Conservation (phyloP, 2,329 filamentous ascomycete genomes). For the Stromatinia cepivora region DNA sequence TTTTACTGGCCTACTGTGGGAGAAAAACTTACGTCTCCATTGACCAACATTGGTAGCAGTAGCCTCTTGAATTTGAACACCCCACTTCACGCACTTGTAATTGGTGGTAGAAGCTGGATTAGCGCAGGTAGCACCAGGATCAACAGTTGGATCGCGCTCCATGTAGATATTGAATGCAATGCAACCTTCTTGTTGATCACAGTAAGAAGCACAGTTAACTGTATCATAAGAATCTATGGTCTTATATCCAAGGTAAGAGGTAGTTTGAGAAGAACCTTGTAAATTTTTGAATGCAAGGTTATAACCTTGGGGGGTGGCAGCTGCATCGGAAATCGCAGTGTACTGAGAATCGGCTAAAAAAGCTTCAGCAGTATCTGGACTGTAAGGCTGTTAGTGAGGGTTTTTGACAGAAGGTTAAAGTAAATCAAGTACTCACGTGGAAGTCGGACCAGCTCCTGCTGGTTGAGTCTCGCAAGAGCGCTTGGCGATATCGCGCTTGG, state of each 20-base stretch:
- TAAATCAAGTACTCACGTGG: background rate
- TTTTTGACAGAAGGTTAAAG: fast-evolving
- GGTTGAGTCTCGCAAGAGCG: slow-evolving; percentile 5
- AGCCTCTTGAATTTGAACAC: slow-evolving; percentile 35
- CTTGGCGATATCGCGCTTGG: background rate
- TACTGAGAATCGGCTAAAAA: slow-evolving; percentile 9
- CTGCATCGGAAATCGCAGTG: background rate
- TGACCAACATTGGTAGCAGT: slow-evolving; percentile 43
- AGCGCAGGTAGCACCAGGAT: slow-evolving; percentile 38
- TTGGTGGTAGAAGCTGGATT: slow-evolving; percentile 42
- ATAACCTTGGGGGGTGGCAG: slow-evolving; percentile 41
- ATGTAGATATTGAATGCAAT: slow-evolving; percentile 42
- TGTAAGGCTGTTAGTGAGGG: background rate
- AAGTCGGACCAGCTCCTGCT: background rate
- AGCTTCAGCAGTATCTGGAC: slow-evolving; percentile 8
- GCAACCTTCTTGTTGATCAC: slow-evolving; percentile 39
- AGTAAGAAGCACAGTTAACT: slow-evolving; percentile 36
- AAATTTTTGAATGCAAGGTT: slow-evolving; percentile 40
- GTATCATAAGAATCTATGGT: slow-evolving; percentile 40
- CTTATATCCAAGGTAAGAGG: slow-evolving; percentile 36
- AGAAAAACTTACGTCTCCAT: slow-evolving; percentile 31
- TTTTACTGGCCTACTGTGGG: too few species aligned
- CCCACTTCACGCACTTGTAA: slow-evolving; percentile 43
- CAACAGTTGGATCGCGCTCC: slow-evolving; percentile 42
- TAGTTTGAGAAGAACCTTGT: slow-evolving; percentile 38